A percentile compares a stretch with the other conserved stretches of the same genome.
Evolutionary conservation across 2,329 filamentous ascomycete genomes (phyloP).

Genomic region (Pseudocercospora ulei): DNA sequence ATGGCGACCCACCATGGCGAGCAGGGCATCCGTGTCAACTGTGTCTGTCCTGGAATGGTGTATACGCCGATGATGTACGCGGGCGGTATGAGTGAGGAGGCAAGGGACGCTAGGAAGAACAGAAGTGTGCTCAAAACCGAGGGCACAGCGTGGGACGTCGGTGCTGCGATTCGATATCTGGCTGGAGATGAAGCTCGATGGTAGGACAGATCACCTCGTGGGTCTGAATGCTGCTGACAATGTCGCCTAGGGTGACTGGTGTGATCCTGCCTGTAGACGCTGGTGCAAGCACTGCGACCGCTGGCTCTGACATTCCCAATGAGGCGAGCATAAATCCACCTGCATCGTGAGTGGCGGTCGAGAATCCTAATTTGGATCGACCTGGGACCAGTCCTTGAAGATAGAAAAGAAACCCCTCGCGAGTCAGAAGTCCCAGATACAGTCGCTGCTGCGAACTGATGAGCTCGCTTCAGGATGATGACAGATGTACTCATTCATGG

Average conservation of each 20-base stretch:
- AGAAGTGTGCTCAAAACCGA: conserved; percentile 47
- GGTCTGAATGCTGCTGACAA: background rate
- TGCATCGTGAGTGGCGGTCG: conserved; percentile 1
- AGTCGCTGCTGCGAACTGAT: no score
- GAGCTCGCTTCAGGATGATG: no score
- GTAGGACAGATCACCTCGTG: conserved; percentile 34
- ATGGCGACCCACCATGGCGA: conserved; percentile 48
- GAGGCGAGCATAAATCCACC: conserved; percentile 19
- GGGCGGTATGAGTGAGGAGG: conserved; percentile 44
- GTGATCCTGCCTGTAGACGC: conserved; percentile 44
- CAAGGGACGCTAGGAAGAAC: conserved; percentile 42
- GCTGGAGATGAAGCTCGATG: conserved; percentile 46
- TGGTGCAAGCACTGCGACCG: conserved; percentile 38
- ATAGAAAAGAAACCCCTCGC: background rate
- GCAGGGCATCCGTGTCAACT: conserved; percentile 47
- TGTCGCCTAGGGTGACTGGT: conserved; percentile 32
- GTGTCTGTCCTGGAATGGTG: conserved; percentile 47
- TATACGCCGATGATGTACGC: conserved; percentile 50
- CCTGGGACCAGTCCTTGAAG: conserved; percentile 3
- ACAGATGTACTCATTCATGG: no score
- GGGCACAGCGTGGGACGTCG: conserved; percentile 48
- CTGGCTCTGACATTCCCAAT: conserved; percentile 37
- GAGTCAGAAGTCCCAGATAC: no score
- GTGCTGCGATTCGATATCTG: conserved; percentile 45
- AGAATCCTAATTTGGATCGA: conserved; percentile 1